These are phyloP conservation scores for Pythium vanterpoolii DNA, from an alignment of 352 stramenopile species.

Conservation along the genomic window DNA sequence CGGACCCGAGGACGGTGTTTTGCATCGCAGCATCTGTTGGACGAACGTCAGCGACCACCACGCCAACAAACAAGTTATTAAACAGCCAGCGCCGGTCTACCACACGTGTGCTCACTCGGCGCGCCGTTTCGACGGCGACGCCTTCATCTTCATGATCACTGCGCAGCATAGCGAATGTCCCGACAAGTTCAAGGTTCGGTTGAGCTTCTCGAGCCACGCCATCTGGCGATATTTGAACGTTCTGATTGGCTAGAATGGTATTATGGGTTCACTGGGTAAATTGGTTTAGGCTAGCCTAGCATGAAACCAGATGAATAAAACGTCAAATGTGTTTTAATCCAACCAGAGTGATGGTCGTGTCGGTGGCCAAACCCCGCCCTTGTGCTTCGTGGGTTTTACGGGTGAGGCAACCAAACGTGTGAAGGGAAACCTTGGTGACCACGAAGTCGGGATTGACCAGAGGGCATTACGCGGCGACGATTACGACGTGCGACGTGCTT, in stretches of 20 bases:
- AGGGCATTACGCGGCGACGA: not conserved
- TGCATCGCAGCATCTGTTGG: conserved; percentile 22
- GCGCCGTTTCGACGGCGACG: not conserved
- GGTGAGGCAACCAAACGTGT: not conserved
- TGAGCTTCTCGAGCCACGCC: no score
- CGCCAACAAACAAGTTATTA: conserved; percentile 68
- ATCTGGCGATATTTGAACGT: no score
- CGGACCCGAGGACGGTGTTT: conserved; percentile 45
- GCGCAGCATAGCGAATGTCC: not conserved
- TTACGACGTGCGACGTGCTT: not conserved
- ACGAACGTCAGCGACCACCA: conserved; percentile 59
- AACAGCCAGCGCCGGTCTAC: conserved; percentile 68
- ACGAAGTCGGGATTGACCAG: not conserved
- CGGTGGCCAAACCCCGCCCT: not conserved
- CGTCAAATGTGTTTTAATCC: not conserved
- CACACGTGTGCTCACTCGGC: conserved; percentile 2
- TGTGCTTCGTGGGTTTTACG: conserved; percentile 6
- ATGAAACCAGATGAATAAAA: not conserved
- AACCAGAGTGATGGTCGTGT: not conserved
- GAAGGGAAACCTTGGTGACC: conserved; percentile 17
- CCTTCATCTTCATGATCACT: not conserved
- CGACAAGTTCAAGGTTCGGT: no score
- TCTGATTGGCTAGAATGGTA: not conserved
- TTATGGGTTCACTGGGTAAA: not conserved
- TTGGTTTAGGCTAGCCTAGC: conserved; percentile 1